phyloP scores from a whole-genome alignment of 768 basidiomycete genomes.

The Neoboletus brunneissimus region DNA sequence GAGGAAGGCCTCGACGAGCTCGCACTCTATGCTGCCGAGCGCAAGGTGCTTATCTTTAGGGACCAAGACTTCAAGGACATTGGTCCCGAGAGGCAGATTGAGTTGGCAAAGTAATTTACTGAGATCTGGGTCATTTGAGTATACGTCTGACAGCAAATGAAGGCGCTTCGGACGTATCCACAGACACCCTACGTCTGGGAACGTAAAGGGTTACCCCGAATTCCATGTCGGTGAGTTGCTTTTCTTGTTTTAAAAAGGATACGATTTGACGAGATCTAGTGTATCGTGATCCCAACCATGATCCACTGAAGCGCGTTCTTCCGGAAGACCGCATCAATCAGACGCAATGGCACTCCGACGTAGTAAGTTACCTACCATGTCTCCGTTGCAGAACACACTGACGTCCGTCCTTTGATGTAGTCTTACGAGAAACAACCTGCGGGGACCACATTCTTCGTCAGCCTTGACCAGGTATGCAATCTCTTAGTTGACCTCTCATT shows the following conservation, averaged over 20 bases:
- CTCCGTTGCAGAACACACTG: background rate
- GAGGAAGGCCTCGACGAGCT: slow-evolving; percentile 54
- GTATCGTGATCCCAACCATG: slow-evolving; percentile 41
- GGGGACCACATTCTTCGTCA: slow-evolving; percentile 55
- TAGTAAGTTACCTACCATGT: background rate
- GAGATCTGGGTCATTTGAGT: background rate
- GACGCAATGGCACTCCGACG: background rate
- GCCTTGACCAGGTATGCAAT: slow-evolving; percentile 43
- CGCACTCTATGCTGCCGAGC: slow-evolving; percentile 48
- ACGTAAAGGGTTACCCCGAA: background rate
- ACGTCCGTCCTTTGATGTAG: slow-evolving; percentile 19
- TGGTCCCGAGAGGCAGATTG: slow-evolving; percentile 50
- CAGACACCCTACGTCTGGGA: slow-evolving; percentile 46
- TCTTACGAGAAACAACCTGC: slow-evolving; percentile 57
- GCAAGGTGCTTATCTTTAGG: slow-evolving; percentile 54
- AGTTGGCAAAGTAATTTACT: slow-evolving; percentile 41
- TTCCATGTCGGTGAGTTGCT: slow-evolving; percentile 38
- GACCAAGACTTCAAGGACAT: slow-evolving; percentile 63
- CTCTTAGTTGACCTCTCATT: too few relatives aligned
- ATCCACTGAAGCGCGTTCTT: slow-evolving; percentile 29
- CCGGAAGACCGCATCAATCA: background rate
- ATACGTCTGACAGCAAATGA: background rate
- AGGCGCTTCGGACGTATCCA: slow-evolving; percentile 49
- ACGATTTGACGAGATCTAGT: background rate
- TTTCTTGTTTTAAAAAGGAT: background rate